phyloP scores from a whole-genome alignment of 768 basidiomycete species.

The Leccinum fibrillosum region DNA sequence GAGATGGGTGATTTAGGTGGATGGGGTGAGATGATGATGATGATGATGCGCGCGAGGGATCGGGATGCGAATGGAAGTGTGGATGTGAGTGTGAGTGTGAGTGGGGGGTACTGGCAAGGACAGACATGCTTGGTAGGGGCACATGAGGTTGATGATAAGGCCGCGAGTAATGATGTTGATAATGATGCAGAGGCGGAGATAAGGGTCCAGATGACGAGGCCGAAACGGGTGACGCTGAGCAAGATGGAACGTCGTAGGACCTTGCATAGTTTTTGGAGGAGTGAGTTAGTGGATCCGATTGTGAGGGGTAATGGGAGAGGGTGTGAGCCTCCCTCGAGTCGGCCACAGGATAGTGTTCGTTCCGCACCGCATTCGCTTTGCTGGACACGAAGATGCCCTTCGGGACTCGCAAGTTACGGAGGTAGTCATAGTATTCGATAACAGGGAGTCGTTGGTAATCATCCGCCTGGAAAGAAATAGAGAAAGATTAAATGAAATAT shows the following conservation, averaged over 20 bases:
- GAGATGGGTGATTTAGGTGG: slow-evolving; percentile 23
- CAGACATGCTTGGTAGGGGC: slow-evolving; percentile 24
- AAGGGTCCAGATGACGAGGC: slow-evolving; percentile 11
- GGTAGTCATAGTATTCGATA: slow-evolving; percentile 71
- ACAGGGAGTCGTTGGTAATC: slow-evolving; percentile 70
- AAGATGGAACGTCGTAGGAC: slow-evolving; percentile 13
- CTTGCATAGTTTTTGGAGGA: slow-evolving; percentile 6
- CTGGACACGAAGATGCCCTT: slow-evolving; percentile 71
- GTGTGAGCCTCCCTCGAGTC: slow-evolving; percentile 19
- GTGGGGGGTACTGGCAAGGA: slow-evolving; percentile 4
- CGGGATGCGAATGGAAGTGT: slow-evolving; percentile 1
- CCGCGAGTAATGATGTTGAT: slow-evolving; percentile 8
- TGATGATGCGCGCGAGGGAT: not conserved
- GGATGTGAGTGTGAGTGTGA: not conserved
- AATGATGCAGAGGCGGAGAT: slow-evolving; percentile 6
- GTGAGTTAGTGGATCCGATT: not conserved
- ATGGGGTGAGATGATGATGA: slow-evolving; percentile 10
- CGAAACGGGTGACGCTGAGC: slow-evolving; percentile 14
- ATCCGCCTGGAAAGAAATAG: slow-evolving; percentile 44
- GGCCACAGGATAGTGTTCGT: slow-evolving; percentile 18
- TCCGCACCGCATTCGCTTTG: slow-evolving; percentile 43
- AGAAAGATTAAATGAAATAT: slow-evolving; percentile 8
- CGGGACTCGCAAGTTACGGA: slow-evolving; percentile 64
- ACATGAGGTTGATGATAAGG: slow-evolving; percentile 4
- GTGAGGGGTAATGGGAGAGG: slow-evolving; percentile 9